A percentile compares a stretch with the other conserved stretches of the same genome.
Evolutionary conservation across 2,329 filamentous ascomycete genomes (phyloP).

Genomic region (Talaromyces sp.): DNA sequence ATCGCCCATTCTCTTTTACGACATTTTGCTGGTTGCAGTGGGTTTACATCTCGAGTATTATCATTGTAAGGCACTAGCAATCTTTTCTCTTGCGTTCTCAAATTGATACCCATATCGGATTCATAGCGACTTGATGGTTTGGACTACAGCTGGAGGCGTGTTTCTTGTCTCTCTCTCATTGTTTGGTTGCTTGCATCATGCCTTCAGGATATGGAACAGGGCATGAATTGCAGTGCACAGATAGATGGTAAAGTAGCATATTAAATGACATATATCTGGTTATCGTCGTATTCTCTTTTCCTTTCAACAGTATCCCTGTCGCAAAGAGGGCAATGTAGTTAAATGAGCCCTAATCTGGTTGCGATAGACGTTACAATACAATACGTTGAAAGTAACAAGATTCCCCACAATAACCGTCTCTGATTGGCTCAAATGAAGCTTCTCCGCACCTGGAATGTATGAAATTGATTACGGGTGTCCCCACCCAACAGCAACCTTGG

Average conservation of each 20-base stretch:
- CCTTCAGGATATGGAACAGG: background rate
- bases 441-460: conserved; percentile 7
- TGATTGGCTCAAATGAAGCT: background rate
- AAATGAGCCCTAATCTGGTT: background rate
- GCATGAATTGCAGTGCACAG: conserved; percentile 10
- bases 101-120: conserved; percentile 16
- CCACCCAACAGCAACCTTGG: conserved; percentile 5
- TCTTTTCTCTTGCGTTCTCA: conserved; percentile 8
- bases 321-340: background rate
- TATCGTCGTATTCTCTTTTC: background rate
- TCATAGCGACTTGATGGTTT: conserved; percentile 12
- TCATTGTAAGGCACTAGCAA: conserved; percentile 8
- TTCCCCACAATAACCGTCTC: background rate
- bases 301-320: too few relatives aligned
- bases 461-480: conserved; percentile 2
- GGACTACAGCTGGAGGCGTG: conserved; percentile 6
- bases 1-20: background rate
- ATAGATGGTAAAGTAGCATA: conserved; percentile 15
- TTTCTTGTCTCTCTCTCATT: conserved; percentile 5
- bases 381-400: background rate
- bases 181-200: background rate
- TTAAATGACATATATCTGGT: conserved; percentile 8
- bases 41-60: conserved; percentile 6
- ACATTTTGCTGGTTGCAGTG: conserved; percentile 4
- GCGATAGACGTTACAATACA: background rate